These are phyloP conservation scores for Pelargonium citronellum DNA, from an alignment of 441 rosid species.

Conservation along the genomic window DNA sequence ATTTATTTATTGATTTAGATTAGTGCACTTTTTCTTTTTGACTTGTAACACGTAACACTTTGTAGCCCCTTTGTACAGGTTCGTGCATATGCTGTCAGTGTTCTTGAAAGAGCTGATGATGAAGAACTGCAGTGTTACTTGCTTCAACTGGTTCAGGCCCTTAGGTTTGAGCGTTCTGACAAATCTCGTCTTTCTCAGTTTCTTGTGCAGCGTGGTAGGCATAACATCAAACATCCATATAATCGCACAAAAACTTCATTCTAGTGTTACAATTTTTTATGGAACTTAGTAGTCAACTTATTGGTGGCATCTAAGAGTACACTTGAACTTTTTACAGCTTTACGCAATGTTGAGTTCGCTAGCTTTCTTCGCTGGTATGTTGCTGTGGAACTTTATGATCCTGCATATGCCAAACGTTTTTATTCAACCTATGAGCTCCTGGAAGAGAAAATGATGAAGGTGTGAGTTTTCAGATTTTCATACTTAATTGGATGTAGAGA, in stretches of 20 bases:
- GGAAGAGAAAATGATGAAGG: conserved; percentile 72
- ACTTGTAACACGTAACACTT: conserved; percentile 14
- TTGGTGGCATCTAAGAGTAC: conserved; percentile 27
- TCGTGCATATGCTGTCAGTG: conserved; percentile 96
- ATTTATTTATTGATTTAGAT: neutral
- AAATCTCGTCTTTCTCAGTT: conserved; percentile 90
- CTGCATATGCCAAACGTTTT: conserved; percentile 69
- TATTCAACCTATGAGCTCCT: conserved; percentile 72
- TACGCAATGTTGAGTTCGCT: conserved; percentile 80
- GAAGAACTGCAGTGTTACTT: conserved; percentile 97
- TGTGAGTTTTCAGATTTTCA: conserved; percentile 24
- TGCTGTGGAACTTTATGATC: conserved; percentile 85
- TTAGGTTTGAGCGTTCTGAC: conserved; percentile 92
- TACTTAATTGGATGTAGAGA: neutral
- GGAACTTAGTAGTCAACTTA: conserved; percentile 14
- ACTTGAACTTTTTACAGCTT: conserved; percentile 48
- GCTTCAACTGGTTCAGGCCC: conserved; percentile 98
- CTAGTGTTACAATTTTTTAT: neutral
- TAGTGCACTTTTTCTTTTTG: neutral
- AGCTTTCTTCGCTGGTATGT: conserved; percentile 97
- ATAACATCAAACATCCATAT: conserved; percentile 11
- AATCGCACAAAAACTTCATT: neutral
- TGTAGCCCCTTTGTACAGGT: conserved; percentile 50
- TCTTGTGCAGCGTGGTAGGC: conserved; percentile 88
- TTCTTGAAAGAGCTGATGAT: conserved; percentile 97